phyloP scores from a whole-genome alignment of 371 early-diverging fungal species.

The Apophysomyces ossiformis region DNA sequence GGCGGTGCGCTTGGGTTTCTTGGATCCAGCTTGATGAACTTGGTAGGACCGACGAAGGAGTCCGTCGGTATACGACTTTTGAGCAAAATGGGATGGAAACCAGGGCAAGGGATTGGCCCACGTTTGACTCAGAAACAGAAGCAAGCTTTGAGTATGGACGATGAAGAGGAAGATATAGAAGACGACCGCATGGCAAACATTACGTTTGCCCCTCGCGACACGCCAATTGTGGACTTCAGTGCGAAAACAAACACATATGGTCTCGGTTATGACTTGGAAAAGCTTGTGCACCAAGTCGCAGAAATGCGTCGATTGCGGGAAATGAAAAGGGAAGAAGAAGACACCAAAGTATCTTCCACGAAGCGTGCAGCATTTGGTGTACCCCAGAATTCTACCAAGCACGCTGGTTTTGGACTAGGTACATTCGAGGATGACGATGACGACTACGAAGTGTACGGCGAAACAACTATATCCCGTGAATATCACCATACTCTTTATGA shows the following conservation, averaged over 20 bases:
- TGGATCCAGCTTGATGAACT: conserved; percentile 34
- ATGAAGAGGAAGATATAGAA: conserved; percentile 43
- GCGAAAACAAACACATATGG: conserved; percentile 69
- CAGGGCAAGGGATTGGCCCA: conserved; percentile 86
- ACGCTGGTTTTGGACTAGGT: conserved; percentile 46
- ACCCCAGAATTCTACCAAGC: conserved; percentile 10
- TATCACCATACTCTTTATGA: conserved; percentile 48
- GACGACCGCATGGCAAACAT: conserved; percentile 44
- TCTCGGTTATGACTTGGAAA: conserved; percentile 71
- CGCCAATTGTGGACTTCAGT: conserved; percentile 57
- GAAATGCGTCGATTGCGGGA: conserved; percentile 47
- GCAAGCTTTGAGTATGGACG: conserved; percentile 2
- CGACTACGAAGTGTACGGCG: conserved; percentile 50
- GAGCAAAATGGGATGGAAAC: conserved; percentile 83
- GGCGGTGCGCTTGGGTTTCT: conserved; percentile 36
- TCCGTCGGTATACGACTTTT: conserved; percentile 65
- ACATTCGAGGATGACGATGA: conserved; percentile 62
- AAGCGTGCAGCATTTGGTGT: conserved; percentile 43
- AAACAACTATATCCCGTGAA: conserved; percentile 15
- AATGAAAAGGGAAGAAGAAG: conserved; percentile 22
- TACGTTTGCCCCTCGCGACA: conserved; percentile 79
- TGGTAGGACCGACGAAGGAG: conserved; percentile 71
- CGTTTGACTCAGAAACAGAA: conserved; percentile 39
- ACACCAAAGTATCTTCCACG: conserved; percentile 6
- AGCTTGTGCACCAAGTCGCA: conserved; percentile 69